Evolutionary conservation across 371 early-diverging fungal genomes (phyloP).

Genomic region (Apophysomyces sp.): DNA sequence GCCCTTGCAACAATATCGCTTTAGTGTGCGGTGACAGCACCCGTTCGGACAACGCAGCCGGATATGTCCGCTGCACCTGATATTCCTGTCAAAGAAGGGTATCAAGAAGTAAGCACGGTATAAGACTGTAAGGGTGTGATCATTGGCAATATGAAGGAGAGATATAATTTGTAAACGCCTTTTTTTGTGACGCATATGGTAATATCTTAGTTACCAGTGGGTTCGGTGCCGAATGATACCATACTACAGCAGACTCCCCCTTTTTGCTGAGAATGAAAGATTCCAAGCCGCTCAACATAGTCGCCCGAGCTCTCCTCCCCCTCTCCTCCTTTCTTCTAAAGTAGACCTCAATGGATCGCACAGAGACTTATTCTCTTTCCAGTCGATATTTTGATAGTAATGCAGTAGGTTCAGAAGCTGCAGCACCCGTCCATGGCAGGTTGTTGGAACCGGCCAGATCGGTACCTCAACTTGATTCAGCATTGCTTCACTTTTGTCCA

Average conservation of each 20-base stretch:
- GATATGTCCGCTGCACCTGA: background rate
- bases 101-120: background rate
- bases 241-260: background rate
- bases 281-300: slow-evolving; percentile 1
- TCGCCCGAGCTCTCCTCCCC: background rate
- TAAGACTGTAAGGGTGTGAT: background rate
- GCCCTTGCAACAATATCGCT: background rate
- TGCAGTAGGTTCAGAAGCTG: background rate
- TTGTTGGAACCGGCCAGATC: background rate
- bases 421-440: background rate
- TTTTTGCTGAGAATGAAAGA: background rate
- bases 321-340: background rate
- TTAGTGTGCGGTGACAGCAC: background rate
- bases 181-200: too few relatives aligned
- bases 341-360: background rate
- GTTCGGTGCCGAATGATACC: background rate
- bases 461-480: background rate
- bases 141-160: too few relatives aligned
- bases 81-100: background rate
- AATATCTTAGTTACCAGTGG: too few relatives aligned
- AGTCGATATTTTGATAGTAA: background rate
- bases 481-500: background rate
- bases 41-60: background rate
- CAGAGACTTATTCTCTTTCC: background rate
- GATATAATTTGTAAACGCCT: too few relatives aligned